Base-by-base conservation (phyloP, 768 basidiomycete species). In the Lentinus brumalis region DNA sequence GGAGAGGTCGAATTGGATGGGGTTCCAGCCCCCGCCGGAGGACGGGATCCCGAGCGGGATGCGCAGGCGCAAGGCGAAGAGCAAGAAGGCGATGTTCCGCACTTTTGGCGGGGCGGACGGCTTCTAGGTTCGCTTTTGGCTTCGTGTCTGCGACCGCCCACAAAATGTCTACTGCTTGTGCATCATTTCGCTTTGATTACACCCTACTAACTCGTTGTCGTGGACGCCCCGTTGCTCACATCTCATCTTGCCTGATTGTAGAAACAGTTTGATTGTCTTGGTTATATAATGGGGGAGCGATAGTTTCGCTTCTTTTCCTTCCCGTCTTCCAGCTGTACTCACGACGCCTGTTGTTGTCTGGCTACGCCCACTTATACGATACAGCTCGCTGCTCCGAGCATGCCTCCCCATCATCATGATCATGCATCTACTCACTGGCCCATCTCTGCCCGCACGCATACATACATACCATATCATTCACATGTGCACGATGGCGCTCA, bases 1-100 rank as follows among this genome's bases (percentile, higher is more conserved):
- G 49, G 58, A 63, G 61, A 68, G 65, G 63, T 50, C 46, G 50
- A 59, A 45, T 29, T 65, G 53, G 52, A 64, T 73, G 35, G 72
- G 72, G 14, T 73, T 73, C 67, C 58, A 60, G 56, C 69, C 70
- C 21, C 70, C 70, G 52, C 60, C 62, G 26, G 63, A 68, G 53
- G 60, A 69, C 54, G 63, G 61, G 14, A 62, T 69, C 39, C 63
- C 69, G 56, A 59, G 35, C 32, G 67, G 67, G 29, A 42, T 70
- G 53, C 65, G 70, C 11, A 67, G 66, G 51, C 57, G 72, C 42
- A 73, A 71, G 69, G 64, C 67, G 53, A 56, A 51, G 67, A 67
- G 69, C 60, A 62, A 60, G 62, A 70, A 70, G 56, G 67, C 65
- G 53, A 61, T 66, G 29, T 35, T 69, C 60, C 60, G 66, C 35